Evolutionary conservation across 2,329 filamentous ascomycete species (phyloP).

Genomic region (Plenodomus lindquistii): DNA sequence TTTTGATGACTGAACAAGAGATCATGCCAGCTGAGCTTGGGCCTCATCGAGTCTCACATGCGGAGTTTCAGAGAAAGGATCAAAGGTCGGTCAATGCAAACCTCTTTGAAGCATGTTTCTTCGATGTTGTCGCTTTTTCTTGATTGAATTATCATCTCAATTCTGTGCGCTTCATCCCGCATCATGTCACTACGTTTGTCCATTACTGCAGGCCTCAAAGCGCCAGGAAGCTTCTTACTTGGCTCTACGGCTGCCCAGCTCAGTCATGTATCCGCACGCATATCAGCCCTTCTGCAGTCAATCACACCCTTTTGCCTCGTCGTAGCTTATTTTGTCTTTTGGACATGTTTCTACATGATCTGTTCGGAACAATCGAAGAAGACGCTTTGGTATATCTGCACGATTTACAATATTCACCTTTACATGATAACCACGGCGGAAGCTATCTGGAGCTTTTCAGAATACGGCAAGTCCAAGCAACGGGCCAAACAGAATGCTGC

Average conservation of each 20-base stretch:
- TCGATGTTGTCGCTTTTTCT: no score
- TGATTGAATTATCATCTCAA: no score
- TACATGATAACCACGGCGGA: constrained; percentile 44
- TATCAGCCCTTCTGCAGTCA: constrained; percentile 28
- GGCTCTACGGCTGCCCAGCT: background rate
- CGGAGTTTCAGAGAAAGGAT: no score
- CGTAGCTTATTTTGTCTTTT: constrained; percentile 43
- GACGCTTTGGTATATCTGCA: constrained; percentile 46
- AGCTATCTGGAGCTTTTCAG: constrained; percentile 36
- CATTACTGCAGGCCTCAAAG: no score
- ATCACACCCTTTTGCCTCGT: constrained; percentile 45
- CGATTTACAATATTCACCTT: constrained; percentile 46
- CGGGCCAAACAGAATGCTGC: constrained; percentile 32
- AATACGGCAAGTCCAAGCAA: constrained; percentile 32
- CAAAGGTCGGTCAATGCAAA: no score
- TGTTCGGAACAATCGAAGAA: constrained; percentile 31
- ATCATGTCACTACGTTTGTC: no score
- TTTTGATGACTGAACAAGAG: no score
- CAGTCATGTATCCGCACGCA: constrained; percentile 6
- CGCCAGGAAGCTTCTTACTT: no score
- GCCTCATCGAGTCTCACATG: no score
- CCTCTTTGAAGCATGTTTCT: no score
- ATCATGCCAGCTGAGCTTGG: no score
- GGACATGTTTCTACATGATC: constrained; percentile 43
- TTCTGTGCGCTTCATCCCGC: no score